Evolutionary conservation across 139 green algal species (phyloP).

Genomic region (Yamagishiella unicocca): DNA sequence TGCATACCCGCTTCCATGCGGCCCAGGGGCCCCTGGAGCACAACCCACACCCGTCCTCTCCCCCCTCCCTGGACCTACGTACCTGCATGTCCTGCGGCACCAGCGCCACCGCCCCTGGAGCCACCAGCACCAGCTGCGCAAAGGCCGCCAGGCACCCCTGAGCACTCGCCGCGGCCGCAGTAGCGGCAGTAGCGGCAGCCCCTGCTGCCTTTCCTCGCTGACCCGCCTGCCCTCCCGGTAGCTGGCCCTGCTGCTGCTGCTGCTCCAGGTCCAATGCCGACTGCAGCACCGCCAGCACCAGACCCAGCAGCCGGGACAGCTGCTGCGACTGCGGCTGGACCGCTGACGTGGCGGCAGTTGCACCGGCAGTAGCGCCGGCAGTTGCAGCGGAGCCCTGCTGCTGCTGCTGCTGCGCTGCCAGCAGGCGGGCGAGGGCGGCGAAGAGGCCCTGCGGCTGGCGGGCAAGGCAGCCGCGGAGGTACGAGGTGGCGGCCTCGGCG

Average conservation of each 20-base stretch:
- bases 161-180: not conserved
- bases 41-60: not conserved
- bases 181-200: not conserved
- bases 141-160: conserved; percentile 41
- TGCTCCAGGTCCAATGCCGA: conserved; percentile 7
- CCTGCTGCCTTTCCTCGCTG: not conserved
- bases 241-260: conserved; percentile 1
- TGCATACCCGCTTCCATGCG: not conserved
- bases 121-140: conserved; percentile 45
- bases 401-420: conserved; percentile 11
- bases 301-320: conserved; percentile 44
- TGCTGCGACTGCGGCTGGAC: not conserved
- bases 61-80: not conserved
- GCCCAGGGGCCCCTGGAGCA: no score
- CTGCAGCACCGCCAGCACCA: conserved; percentile 43
- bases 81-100: conserved; percentile 49
- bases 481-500: not conserved
- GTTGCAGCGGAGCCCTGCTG: not conserved
- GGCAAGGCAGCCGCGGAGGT: conserved; percentile 10
- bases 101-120: conserved; percentile 37
- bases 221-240: conserved; percentile 34
- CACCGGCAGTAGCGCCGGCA: not conserved
- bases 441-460: not conserved
- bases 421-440: conserved; percentile 6
- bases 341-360: not conserved